Evolutionary conservation across 257 asterid genomes (phyloP).

Genomic region (Verbena officinalis): DNA sequence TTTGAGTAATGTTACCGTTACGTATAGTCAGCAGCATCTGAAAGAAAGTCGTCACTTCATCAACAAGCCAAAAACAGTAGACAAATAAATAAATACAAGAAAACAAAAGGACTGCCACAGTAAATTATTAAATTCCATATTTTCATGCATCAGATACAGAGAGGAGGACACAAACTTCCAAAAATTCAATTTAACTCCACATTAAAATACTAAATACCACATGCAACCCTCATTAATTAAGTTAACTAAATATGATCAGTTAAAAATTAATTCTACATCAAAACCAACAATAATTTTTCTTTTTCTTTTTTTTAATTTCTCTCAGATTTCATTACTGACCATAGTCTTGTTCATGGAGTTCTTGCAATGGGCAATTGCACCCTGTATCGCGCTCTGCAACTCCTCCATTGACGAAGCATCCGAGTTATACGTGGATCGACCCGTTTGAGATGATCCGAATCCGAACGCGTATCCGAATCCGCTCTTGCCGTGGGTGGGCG

Average conservation of each 20-base stretch:
- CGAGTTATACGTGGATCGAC: conserved; percentile 11
- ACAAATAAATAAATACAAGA: not conserved
- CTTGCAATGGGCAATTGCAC: conserved; percentile 88
- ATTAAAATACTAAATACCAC: not conserved
- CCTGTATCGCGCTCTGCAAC: conserved; percentile 68
- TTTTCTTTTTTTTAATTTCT: not conserved
- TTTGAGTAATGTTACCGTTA: conserved; percentile 30
- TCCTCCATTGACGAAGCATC: conserved; percentile 69
- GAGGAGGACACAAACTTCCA: conserved; percentile 22
- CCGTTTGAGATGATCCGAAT: conserved; percentile 26
- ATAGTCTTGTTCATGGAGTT: conserved; percentile 58
- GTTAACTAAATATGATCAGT: conserved; percentile 21
- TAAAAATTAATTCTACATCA: conserved; percentile 35
- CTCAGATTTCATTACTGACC: conserved; percentile 49
- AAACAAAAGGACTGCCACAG: conserved; percentile 17
- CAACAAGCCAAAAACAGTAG: not conserved
- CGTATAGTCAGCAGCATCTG: conserved; percentile 24
- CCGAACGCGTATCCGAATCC: conserved; percentile 17
- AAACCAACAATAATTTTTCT: not conserved
- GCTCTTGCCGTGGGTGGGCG: conserved; percentile 48
- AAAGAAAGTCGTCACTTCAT: not conserved
- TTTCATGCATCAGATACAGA: conserved; percentile 22
- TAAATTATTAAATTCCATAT: not conserved
- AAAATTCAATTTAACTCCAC: not conserved
- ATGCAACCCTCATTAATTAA: not conserved